A percentile compares a stretch with the other conserved stretches of the same genome.
Conservation (phyloP, 176 grass and related monocot species). For the Paspalum vaginatum region DNA sequence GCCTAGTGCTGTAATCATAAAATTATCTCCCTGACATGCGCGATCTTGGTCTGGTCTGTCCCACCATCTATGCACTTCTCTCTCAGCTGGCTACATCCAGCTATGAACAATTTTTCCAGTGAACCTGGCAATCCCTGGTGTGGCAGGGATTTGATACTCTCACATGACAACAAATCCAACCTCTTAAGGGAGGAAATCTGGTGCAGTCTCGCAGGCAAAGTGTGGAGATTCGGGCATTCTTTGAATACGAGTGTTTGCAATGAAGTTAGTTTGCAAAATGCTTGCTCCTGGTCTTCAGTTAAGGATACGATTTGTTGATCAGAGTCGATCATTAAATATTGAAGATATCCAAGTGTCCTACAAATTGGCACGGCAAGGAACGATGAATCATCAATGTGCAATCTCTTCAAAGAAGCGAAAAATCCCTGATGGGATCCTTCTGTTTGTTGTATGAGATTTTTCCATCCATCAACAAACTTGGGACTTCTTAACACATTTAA, state of each 20-base stretch:
- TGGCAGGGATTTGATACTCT: not conserved
- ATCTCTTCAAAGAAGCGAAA: not conserved
- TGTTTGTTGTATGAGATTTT: not conserved
- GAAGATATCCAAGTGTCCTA: not conserved
- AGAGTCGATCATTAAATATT: not conserved
- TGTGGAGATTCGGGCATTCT: not conserved
- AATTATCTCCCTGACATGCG: not conserved
- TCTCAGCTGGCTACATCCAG: conserved; percentile 1
- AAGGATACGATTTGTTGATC: not conserved
- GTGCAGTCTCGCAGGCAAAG: not conserved
- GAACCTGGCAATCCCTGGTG: not conserved
- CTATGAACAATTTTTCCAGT: not conserved
- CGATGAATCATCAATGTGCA: conserved; percentile 13
- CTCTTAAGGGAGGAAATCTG: not conserved
- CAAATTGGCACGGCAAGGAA: not conserved
- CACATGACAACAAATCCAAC: not conserved
- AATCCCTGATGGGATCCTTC: not conserved
- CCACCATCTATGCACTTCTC: not conserved
- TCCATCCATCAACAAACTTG: not conserved
- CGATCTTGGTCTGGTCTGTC: not conserved
- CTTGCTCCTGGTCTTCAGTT: conserved; percentile 7
- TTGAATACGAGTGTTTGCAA: not conserved
- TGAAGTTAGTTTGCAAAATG: not conserved
- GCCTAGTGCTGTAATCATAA: not conserved
- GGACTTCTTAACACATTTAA: not conserved